Evolutionary conservation across 306 rosid genomes (phyloP).

Genomic region (Lupinus albus): DNA sequence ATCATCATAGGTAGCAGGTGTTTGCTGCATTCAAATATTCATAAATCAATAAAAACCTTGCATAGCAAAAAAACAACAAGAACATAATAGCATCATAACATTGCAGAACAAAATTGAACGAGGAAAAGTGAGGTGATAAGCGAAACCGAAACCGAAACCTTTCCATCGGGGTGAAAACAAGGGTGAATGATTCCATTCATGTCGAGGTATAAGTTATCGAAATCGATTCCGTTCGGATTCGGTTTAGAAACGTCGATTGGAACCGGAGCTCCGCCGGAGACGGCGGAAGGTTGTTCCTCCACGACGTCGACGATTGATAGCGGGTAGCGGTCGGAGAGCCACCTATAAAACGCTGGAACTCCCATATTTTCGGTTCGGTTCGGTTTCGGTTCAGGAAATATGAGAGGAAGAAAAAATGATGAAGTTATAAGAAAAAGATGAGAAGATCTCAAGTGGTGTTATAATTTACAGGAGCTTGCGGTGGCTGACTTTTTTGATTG

Average conservation of each 20-base stretch:
- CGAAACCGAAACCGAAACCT: background rate
- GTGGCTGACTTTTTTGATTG: slow-evolving; percentile 21
- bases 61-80: no score
- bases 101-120: no score
- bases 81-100: no score
- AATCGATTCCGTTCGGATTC: slow-evolving; percentile 90
- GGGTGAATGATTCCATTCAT: slow-evolving; percentile 97
- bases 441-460: slow-evolving; percentile 48
- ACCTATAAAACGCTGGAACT: slow-evolving; percentile 44
- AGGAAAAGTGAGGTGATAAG: background rate
- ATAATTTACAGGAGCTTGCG: slow-evolving; percentile 34
- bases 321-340: slow-evolving; percentile 97
- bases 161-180: slow-evolving; percentile 82
- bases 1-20: slow-evolving; percentile 80
- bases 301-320: slow-evolving; percentile 76
- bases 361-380: slow-evolving; percentile 71
- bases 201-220: slow-evolving; percentile 87
- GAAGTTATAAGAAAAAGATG: background rate
- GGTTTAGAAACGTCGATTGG: slow-evolving; percentile 72
- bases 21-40: slow-evolving; percentile 73
- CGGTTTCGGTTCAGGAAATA: slow-evolving; percentile 39
- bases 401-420: background rate
- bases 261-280: slow-evolving; percentile 27
- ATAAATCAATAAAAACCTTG: no score
- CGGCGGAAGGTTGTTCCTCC: slow-evolving; percentile 59